Base-by-base conservation (phyloP, 2,329 filamentous ascomycete species). In the Aspergillus sp. region DNA sequence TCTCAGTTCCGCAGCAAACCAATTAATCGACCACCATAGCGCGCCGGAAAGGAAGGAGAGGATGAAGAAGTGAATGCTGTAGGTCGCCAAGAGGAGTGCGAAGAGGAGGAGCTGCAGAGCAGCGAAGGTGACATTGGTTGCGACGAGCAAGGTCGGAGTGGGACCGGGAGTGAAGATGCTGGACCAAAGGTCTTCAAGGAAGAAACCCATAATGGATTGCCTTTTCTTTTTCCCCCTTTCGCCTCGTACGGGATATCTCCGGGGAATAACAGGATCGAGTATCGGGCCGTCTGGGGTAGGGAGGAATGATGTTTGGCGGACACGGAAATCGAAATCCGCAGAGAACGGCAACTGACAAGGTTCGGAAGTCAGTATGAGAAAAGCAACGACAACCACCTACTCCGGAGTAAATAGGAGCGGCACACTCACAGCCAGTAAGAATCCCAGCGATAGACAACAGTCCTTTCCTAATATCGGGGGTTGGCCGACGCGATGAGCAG, bases 1-100 rank as follows among this genome's bases (percentile, higher is more conserved):
- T 25, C 67, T 64, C 45, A 84, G 67, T 63, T 84, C 91, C 41
- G 73, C 72, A 47, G 88, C 90, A 64, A 98, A 97, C 93, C 93
- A 98, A 78, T 97, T 97, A 72, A 97, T 90, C 49, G 86, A 82
- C 74, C 81, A 90, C 93, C 93, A 98, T 32, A 97, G 77, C 4
- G 87, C 86, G 27, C 74, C 90, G 54, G 83, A 88, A 7, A 98
- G 75, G 49, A 84, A 61, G 10, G 88, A 95, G 5, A 98, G 80
- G 49, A 91, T 77, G 53, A 89, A 67, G 63, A 96, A 95, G 76
- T 97, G 93, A 54, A 95, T 79, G 72, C 86, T 95, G 70, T 86
- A 83, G 6, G 91, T 98, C 48, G 82, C 84, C 57, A 89, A 51
- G 45, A 97, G 80, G 53, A 98, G 85, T 46, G 72, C 68, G 55